Conservation (phyloP, 1,139 yeast genomes). For the Candida labiduridarum region DNA sequence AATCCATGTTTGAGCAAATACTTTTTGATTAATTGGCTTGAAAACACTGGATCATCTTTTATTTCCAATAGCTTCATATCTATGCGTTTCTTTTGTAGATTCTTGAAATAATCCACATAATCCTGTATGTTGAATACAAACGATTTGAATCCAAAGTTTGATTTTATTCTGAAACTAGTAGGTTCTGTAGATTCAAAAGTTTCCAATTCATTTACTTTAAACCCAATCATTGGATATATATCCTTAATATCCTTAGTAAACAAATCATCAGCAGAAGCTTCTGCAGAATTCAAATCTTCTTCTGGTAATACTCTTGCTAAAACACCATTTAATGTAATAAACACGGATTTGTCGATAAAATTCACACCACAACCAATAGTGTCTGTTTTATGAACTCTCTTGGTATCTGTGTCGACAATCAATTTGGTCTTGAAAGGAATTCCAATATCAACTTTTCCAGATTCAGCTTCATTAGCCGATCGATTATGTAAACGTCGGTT, state of each 20-base stretch:
- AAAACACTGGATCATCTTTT: constrained; percentile 32
- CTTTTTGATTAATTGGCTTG: constrained; percentile 63
- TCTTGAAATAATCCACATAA: constrained; percentile 53
- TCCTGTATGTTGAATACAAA: constrained; percentile 74
- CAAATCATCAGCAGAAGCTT: constrained; percentile 29
- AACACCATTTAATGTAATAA: constrained; percentile 83
- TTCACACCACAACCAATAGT: constrained; percentile 85
- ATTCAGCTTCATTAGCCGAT: constrained; percentile 29
- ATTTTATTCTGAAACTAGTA: constrained; percentile 34
- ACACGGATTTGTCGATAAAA: constrained; percentile 62
- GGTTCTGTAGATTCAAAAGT: constrained; percentile 9
- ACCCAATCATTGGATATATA: constrained; percentile 47
- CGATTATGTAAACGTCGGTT: constrained; percentile 42
- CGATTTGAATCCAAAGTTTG: constrained; percentile 74
- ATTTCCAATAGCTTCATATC: constrained; percentile 17
- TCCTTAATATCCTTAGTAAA: constrained; percentile 22
- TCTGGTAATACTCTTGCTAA: constrained; percentile 34
- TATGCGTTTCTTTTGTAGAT: constrained; percentile 26
- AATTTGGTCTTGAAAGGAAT: constrained; percentile 35
- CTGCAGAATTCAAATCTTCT: constrained; percentile 32
- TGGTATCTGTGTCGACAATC: constrained; percentile 12
- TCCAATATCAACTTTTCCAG: constrained; percentile 41
- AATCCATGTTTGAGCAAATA: constrained; percentile 78
- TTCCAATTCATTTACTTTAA: constrained; percentile 32
- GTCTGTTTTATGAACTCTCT: constrained; percentile 45